A percentile compares a stretch with the other conserved stretches of the same genome.
Evolutionary conservation across 331 rosid genomes (phyloP).

Genomic region (Telfairia occidentalis): DNA sequence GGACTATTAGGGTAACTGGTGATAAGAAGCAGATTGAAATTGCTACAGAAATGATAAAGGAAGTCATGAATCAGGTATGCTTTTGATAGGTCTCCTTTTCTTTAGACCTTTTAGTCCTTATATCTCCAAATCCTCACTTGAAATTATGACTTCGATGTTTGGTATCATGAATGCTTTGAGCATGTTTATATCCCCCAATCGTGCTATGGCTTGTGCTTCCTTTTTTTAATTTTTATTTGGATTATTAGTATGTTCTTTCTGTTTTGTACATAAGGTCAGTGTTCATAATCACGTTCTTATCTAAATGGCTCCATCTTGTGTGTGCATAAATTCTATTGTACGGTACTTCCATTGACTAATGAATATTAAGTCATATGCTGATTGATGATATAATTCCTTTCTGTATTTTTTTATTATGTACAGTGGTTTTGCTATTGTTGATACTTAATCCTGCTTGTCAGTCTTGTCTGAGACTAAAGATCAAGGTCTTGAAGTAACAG

Average conservation of each 20-base stretch:
- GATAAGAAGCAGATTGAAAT: conserved; percentile 71
- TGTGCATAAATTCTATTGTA: background rate
- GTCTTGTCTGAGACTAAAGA: background rate
- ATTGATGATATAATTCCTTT: background rate
- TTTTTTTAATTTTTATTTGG: background rate
- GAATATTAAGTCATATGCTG: background rate
- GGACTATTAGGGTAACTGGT: conserved; percentile 83
- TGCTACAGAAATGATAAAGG: conserved; percentile 77
- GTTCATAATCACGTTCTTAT: background rate
- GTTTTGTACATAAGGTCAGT: background rate
- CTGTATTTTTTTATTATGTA: background rate
- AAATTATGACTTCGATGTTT: background rate
- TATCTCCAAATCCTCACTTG: background rate
- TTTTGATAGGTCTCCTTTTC: background rate
- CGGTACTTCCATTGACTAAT: background rate
- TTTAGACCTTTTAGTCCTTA: background rate
- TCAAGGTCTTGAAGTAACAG: conserved; percentile 1
- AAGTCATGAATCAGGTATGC: conserved; percentile 87
- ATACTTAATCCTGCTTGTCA: background rate
- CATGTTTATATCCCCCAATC: background rate
- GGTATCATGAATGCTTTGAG: background rate
- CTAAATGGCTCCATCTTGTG: background rate
- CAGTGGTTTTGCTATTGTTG: background rate
- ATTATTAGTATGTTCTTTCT: background rate
- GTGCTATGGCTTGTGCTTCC: background rate